These are phyloP conservation scores for Naganishia vishniacii DNA, from an alignment of 768 basidiomycete genomes.

Conservation along the genomic window DNA sequence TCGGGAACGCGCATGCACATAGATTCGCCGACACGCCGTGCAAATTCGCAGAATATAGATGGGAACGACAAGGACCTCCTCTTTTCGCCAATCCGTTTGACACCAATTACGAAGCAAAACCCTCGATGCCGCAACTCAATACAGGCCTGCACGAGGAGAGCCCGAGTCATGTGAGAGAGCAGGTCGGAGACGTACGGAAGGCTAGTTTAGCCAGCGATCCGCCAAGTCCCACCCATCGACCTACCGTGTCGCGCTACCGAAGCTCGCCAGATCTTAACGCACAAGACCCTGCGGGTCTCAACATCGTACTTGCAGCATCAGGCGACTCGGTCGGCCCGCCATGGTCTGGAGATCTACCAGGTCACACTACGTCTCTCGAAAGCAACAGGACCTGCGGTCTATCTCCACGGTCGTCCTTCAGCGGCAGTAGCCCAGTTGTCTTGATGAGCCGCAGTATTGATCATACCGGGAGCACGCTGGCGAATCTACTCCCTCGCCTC, in stretches of 20 bases:
- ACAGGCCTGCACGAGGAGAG: neutral
- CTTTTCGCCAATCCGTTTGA: constrained; percentile 22
- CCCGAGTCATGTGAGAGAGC: neutral
- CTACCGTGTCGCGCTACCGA: constrained; percentile 2
- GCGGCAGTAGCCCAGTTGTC: neutral
- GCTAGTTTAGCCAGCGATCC: neutral
- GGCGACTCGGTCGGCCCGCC: neutral
- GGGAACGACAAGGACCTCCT: neutral
- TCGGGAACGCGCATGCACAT: neutral
- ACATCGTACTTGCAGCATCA: neutral
- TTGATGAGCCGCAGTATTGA: constrained; percentile 9
- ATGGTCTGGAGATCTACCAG: neutral
- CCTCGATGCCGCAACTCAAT: neutral
- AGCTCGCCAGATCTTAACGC: constrained; percentile 6
- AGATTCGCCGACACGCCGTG: neutral
- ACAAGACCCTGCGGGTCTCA: neutral
- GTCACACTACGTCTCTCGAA: too few relatives aligned
- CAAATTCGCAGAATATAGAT: neutral
- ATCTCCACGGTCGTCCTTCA: too few relatives aligned
- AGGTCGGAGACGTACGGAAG: neutral
- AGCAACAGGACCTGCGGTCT: neutral
- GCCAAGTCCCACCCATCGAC: constrained; percentile 11
- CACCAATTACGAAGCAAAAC: neutral
- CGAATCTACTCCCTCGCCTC: constrained; percentile 1
- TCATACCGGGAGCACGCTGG: neutral